Conservation (phyloP, 1,139 yeast genomes). For the Arxiozyma telluris region DNA sequence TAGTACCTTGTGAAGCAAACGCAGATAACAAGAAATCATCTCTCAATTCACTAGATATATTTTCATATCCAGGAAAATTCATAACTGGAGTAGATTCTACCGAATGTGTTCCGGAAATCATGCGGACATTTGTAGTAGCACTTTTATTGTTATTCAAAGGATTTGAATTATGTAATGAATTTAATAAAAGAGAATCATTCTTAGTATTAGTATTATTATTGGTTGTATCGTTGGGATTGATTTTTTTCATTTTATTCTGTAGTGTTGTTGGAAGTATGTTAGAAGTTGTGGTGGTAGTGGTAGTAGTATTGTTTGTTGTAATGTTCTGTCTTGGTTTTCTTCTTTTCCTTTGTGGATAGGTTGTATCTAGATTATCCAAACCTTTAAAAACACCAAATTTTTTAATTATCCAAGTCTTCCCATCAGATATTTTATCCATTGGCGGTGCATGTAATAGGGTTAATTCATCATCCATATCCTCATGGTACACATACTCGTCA, state of each 20-base stretch:
- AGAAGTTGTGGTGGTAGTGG: not conserved
- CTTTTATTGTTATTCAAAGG: not conserved
- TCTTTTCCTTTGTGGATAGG: slow-evolving; percentile 1
- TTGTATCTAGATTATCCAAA: slow-evolving; percentile 11
- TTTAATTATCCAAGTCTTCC: slow-evolving; percentile 54
- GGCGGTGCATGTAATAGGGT: slow-evolving; percentile 51
- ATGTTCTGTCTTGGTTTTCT: not conserved
- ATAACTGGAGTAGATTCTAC: slow-evolving; percentile 6
- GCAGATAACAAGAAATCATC: slow-evolving; percentile 69
- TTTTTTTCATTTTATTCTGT: not conserved
- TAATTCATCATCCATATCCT: slow-evolving; percentile 72
- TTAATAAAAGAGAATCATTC: not conserved
- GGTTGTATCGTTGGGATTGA: not conserved
- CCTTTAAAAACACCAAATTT: slow-evolving; percentile 76
- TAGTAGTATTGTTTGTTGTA: not conserved
- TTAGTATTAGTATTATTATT: not conserved
- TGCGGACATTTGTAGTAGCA: not conserved
- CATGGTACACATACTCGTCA: slow-evolving; percentile 59
- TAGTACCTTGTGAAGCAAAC: slow-evolving; percentile 52
- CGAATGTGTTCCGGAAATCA: not conserved
- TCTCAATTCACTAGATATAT: slow-evolving; percentile 62
- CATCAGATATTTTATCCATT: slow-evolving; percentile 34
- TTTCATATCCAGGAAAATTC: slow-evolving; percentile 35
- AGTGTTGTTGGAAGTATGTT: not conserved
- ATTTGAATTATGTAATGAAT: too few species aligned